These are phyloP conservation scores for Xerocomus nothofagi DNA, from an alignment of 1,284 basidiomycete species.

Conservation along the genomic window DNA sequence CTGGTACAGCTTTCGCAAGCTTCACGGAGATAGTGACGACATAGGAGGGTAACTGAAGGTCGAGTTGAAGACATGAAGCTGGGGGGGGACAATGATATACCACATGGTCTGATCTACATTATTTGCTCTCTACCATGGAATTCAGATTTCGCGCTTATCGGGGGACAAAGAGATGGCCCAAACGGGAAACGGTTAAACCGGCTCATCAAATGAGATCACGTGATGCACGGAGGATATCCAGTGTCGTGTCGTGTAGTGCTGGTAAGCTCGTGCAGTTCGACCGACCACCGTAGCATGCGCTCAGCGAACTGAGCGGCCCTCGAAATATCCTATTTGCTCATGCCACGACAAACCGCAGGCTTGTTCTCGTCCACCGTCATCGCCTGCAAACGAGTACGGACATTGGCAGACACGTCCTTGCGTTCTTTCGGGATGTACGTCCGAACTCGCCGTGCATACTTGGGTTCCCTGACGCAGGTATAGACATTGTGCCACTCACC, in stretches of 20 bases:
- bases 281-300: slow-evolving; percentile 17
- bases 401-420: slow-evolving; percentile 54
- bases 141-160: not conserved
- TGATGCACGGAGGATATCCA: slow-evolving; percentile 9
- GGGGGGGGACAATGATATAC: slow-evolving; percentile 17
- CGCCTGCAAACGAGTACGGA: slow-evolving; percentile 39
- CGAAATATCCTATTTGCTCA: slow-evolving; percentile 16
- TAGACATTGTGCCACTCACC: slow-evolving; percentile 85
- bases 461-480: slow-evolving; percentile 15
- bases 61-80: not conserved
- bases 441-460: not conserved
- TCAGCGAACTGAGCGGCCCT: slow-evolving; percentile 11
- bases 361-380: slow-evolving; percentile 19
- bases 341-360: slow-evolving; percentile 23
- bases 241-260: not conserved
- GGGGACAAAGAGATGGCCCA: no score
- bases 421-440: slow-evolving; percentile 76
- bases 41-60: not conserved
- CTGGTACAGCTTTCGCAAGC: slow-evolving; percentile 43
- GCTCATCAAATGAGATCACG: slow-evolving; percentile 17
- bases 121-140: slow-evolving; percentile 15
- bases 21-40: slow-evolving; percentile 18
- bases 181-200: no score
- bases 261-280: not conserved
- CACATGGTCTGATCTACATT: slow-evolving; percentile 19